Evolutionary conservation across 169 alveolate genomes (phyloP).

Genomic region (Amoebophrya sp.): DNA sequence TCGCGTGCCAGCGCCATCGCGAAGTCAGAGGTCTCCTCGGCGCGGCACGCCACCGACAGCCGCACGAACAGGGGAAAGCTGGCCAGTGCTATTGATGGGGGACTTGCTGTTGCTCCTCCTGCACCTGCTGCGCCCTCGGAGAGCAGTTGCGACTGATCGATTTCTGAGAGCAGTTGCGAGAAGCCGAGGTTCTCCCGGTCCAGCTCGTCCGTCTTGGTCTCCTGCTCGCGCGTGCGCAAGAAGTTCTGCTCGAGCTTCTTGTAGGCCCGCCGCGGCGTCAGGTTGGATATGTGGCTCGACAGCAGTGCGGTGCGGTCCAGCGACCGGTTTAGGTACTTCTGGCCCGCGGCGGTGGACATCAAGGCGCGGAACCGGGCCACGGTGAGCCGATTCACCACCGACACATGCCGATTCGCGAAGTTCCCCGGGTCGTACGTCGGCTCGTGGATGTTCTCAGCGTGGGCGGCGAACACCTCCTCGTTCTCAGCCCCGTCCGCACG

Average conservation of each 20-base stretch:
- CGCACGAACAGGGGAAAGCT: neutral
- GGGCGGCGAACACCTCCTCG: neutral
- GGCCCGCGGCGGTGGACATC: neutral
- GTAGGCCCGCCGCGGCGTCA: neutral
- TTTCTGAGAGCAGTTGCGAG: neutral
- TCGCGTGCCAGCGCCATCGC: neutral
- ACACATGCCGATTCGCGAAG: neutral
- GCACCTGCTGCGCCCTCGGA: neutral
- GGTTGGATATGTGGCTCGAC: neutral
- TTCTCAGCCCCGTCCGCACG: neutral
- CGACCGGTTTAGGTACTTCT: neutral
- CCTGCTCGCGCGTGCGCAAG: neutral
- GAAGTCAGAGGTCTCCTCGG: neutral
- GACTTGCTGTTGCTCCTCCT: neutral
- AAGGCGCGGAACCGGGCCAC: neutral
- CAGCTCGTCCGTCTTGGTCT: neutral
- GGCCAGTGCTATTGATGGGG: no score
- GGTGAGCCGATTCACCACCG: neutral
- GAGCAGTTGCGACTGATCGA: neutral
- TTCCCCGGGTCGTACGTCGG: neutral
- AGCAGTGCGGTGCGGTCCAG: neutral
- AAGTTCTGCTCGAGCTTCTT: neutral
- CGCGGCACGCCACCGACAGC: neutral
- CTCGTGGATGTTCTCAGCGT: neutral
- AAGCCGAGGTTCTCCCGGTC: neutral